Conservation (phyloP, 73 alveolate species). For the Tetrahymena borealis region DNA sequence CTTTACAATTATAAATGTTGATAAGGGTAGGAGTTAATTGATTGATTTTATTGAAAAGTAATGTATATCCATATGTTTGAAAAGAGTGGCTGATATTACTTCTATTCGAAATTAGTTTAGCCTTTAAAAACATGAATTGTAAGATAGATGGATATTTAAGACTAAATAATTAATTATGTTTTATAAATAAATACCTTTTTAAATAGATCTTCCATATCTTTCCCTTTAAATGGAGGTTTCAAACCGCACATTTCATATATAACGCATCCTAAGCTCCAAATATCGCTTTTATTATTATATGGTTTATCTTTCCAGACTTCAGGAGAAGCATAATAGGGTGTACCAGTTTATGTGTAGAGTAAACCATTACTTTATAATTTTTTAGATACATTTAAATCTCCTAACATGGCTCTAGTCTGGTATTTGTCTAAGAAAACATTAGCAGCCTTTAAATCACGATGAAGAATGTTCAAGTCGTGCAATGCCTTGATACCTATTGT, state of each 20-base stretch:
- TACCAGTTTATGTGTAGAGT: slow-evolving; percentile 86
- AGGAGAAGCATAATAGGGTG: slow-evolving; percentile 89
- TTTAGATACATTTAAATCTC: slow-evolving; percentile 86
- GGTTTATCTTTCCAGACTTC: slow-evolving; percentile 90
- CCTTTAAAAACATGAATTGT: too few relatives aligned
- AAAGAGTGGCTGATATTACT: too few relatives aligned
- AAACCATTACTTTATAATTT: slow-evolving; percentile 68
- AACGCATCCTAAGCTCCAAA: slow-evolving; percentile 90
- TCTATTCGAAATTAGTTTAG: too few relatives aligned
- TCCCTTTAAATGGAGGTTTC: slow-evolving; percentile 80
- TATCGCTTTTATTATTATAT: slow-evolving; percentile 77
- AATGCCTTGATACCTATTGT: slow-evolving; percentile 74
- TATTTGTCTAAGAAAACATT: slow-evolving; percentile 62
- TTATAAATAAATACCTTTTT: slow-evolving; percentile 24
- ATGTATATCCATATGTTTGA: too few relatives aligned
- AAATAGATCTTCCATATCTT: slow-evolving; percentile 71
- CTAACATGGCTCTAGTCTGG: slow-evolving; percentile 65
- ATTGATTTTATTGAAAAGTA: too few relatives aligned
- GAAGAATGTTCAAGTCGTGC: slow-evolving; percentile 73
- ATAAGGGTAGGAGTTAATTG: too few relatives aligned
- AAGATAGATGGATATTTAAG: too few relatives aligned
- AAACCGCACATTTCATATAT: slow-evolving; percentile 76
- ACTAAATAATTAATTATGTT: too few relatives aligned
- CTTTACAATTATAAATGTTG: too few relatives aligned
- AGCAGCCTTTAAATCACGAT: slow-evolving; percentile 85